Evolutionary conservation across 192 early-diverging fungal genomes (phyloP).

Genomic region (Coemansia sp.): DNA sequence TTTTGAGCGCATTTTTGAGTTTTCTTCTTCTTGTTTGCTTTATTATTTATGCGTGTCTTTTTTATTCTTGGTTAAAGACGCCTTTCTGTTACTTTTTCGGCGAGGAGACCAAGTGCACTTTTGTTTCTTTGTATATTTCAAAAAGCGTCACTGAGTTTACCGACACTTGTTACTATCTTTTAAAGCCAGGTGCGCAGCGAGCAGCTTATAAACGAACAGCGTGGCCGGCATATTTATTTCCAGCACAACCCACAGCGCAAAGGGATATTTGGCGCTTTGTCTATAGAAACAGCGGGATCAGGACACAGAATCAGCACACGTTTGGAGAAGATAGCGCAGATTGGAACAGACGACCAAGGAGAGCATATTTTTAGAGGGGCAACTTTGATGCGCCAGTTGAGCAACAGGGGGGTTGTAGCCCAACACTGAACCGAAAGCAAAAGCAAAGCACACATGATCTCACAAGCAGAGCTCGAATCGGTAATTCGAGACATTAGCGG

Average conservation of each 20-base stretch:
- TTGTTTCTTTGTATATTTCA: constrained; percentile 6
- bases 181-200: neutral
- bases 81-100: neutral
- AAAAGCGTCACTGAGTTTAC: neutral
- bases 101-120: neutral
- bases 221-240: no score
- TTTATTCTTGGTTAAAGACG: neutral
- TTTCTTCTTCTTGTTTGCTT: constrained; percentile 3
- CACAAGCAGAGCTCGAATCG: constrained; percentile 38
- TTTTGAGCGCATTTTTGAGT: neutral
- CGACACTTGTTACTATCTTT: neutral
- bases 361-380: no score
- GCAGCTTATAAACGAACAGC: no score
- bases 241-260: no score
- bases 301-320: no score
- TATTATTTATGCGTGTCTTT: neutral
- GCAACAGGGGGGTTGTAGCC: neutral
- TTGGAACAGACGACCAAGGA: no score
- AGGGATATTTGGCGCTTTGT: no score
- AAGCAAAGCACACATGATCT: constrained; percentile 26
- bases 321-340: no score
- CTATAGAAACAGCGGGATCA: no score
- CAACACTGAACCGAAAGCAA: neutral
- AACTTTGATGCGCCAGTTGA: neutral
- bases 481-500: constrained; percentile 49